Evolutionary conservation across 179 eudicot species (phyloP).

Genomic region (Corrigiola litoralis): DNA sequence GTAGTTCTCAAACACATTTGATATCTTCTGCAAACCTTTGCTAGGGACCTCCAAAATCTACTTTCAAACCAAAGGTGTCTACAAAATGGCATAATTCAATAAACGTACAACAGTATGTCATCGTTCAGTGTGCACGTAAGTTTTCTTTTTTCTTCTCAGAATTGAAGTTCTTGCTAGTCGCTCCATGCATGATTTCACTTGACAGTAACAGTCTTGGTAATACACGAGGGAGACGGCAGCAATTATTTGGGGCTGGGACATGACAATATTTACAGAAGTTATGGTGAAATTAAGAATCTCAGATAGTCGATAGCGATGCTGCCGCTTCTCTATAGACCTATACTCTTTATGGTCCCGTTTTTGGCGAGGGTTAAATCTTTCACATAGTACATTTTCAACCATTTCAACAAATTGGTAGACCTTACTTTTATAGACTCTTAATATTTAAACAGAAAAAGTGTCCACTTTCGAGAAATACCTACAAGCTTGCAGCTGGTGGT

Average conservation of each 20-base stretch:
- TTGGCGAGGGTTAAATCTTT: not conserved
- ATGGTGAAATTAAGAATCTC: not conserved
- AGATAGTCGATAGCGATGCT: constrained; percentile 13
- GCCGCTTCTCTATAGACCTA: not conserved
- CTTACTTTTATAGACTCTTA: not conserved
- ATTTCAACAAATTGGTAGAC: constrained; percentile 14
- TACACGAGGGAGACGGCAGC: constrained; percentile 2
- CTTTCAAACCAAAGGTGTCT: too few relatives aligned
- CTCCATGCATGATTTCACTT: too few relatives aligned
- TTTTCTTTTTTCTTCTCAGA: too few relatives aligned
- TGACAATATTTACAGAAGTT: not conserved
- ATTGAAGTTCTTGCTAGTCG: too few relatives aligned
- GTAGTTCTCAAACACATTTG: too few relatives aligned
- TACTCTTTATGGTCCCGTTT: constrained; percentile 18
- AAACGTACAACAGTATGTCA: too few relatives aligned
- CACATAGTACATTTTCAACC: constrained; percentile 9
- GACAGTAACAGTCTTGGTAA: constrained; percentile 6
- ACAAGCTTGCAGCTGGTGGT: constrained; percentile 11
- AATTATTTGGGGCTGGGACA: not conserved
- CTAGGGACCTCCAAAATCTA: too few relatives aligned
- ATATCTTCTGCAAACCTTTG: too few relatives aligned
- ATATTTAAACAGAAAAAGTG: not conserved
- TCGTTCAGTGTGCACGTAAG: too few relatives aligned
- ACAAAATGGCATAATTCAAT: too few relatives aligned
- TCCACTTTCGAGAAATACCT: constrained; percentile 6